Conservation (phyloP, 2,329 filamentous ascomycete species). For the Calonectria ilicicola region DNA sequence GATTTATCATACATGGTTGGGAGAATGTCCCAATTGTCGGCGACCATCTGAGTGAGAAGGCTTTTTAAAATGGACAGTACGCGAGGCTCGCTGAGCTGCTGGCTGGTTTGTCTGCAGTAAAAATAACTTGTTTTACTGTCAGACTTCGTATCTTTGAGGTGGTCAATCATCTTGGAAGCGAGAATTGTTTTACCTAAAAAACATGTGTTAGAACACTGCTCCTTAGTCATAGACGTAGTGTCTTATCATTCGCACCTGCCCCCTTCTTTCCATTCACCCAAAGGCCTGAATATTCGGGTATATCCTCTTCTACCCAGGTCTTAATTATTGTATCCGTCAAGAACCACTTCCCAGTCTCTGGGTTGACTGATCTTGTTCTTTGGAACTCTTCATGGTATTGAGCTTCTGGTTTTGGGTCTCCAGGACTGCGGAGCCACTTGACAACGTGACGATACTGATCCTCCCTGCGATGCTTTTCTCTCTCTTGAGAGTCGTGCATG, state of each 20-base stretch:
- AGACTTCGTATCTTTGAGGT: slow-evolving; percentile 4
- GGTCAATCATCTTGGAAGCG: slow-evolving; percentile 52
- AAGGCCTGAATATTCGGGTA: slow-evolving; percentile 1
- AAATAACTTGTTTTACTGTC: slow-evolving; percentile 49
- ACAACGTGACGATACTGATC: background rate
- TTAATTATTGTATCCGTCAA: background rate
- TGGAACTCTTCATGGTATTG: background rate
- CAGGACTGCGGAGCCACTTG: slow-evolving; percentile 14
- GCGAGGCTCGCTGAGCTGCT: background rate
- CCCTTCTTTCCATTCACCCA: slow-evolving; percentile 27
- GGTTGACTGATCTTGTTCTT: background rate
- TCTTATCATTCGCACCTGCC: slow-evolving; percentile 5
- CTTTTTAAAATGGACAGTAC: slow-evolving; percentile 13
- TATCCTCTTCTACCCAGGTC: slow-evolving; percentile 16
- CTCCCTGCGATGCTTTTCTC: slow-evolving; percentile 9
- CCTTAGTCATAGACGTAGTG: accelerated
- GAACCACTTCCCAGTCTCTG: slow-evolving; percentile 17
- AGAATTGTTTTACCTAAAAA: slow-evolving; percentile 55
- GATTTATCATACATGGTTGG: slow-evolving; percentile 3
- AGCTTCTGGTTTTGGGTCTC: background rate
- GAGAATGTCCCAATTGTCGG: slow-evolving; percentile 3
- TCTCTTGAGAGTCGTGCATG: background rate
- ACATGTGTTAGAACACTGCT: slow-evolving; percentile 4
- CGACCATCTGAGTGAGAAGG: slow-evolving; percentile 1
- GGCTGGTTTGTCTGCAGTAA: slow-evolving; percentile 53